Conservation (phyloP, 2,329 filamentous ascomycete species). For the Fusarium sp. region DNA sequence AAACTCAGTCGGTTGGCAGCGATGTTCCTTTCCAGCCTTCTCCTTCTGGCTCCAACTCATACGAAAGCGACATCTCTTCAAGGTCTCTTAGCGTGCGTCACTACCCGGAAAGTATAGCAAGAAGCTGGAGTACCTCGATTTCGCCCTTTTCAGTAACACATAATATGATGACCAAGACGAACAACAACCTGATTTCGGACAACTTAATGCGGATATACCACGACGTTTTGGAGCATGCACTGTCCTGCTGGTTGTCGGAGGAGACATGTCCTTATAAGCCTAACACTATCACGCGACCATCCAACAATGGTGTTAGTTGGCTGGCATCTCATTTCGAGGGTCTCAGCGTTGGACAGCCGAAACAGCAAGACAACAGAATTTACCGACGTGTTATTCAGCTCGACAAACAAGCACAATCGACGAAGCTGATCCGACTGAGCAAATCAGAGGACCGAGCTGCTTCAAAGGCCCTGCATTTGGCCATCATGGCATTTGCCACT, state of each 20-base stretch:
- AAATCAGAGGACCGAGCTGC: conserved; percentile 59
- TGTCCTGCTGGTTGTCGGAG: conserved; percentile 68
- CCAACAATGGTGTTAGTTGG: conserved; percentile 49
- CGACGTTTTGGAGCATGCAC: conserved; percentile 65
- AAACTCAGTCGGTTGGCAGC: conserved; percentile 43
- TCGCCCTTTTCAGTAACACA: conserved; percentile 48
- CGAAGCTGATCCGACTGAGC: conserved; percentile 58
- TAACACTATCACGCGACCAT: conserved; percentile 33
- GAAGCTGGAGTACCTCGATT: conserved; percentile 46
- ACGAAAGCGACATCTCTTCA: conserved; percentile 47
- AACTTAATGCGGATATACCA: conserved; percentile 61
- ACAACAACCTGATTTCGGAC: conserved; percentile 48
- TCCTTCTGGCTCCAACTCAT: conserved; percentile 47
- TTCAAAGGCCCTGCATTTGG: conserved; percentile 61
- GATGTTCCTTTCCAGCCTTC: conserved; percentile 47
- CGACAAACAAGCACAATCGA: conserved; percentile 58
- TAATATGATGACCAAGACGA: conserved; percentile 46
- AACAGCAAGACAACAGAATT: conserved; percentile 59
- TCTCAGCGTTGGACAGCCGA: conserved; percentile 47
- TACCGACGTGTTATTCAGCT: conserved; percentile 63
- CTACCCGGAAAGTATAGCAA: conserved; percentile 45
- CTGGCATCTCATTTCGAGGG: conserved; percentile 47
- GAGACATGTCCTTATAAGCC: conserved; percentile 64
- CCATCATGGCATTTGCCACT: conserved; percentile 66
- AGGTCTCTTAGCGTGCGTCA: conserved; percentile 45